Percentiles rank a stretch among this genome's conserved stretches.
Evolutionary conservation across 331 rosid genomes (phyloP).

Genomic region (Rosa hybrid): DNA sequence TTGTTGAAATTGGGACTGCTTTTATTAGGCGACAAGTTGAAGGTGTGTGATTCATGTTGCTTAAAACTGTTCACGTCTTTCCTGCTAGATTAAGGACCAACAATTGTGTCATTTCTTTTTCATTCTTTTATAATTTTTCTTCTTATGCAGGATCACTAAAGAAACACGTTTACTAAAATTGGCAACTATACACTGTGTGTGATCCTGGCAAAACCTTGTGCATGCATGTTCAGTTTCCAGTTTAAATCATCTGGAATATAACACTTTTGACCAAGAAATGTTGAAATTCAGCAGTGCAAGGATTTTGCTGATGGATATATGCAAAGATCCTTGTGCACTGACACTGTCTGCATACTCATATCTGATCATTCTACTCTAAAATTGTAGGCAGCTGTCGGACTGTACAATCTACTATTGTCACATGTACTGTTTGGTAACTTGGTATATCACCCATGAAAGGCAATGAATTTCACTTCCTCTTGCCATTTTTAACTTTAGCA

Average conservation of each 20-base stretch:
- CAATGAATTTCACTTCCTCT: neutral
- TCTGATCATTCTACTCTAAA: neutral
- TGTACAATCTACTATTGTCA: neutral
- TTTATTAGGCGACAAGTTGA: conserved; percentile 70
- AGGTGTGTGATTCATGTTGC: conserved; percentile 52
- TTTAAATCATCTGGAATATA: neutral
- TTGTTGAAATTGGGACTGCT: conserved; percentile 85
- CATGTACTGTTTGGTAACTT: neutral
- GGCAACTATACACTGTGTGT: neutral
- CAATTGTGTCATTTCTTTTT: neutral
- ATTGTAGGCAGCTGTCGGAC: neutral
- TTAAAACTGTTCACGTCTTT: neutral
- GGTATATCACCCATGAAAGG: neutral
- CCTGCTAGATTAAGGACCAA: neutral
- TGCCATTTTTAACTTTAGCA: neutral
- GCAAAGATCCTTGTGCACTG: neutral
- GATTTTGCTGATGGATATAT: neutral
- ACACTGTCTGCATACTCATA: neutral
- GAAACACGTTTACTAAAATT: neutral
- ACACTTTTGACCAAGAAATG: neutral
- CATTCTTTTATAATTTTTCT: neutral
- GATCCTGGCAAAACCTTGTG: neutral
- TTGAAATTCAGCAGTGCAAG: neutral
- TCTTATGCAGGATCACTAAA: neutral
- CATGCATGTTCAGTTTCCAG: neutral